Evolutionary conservation across 345 rosid genomes (phyloP).

Genomic region (Ceriops tagal): DNA sequence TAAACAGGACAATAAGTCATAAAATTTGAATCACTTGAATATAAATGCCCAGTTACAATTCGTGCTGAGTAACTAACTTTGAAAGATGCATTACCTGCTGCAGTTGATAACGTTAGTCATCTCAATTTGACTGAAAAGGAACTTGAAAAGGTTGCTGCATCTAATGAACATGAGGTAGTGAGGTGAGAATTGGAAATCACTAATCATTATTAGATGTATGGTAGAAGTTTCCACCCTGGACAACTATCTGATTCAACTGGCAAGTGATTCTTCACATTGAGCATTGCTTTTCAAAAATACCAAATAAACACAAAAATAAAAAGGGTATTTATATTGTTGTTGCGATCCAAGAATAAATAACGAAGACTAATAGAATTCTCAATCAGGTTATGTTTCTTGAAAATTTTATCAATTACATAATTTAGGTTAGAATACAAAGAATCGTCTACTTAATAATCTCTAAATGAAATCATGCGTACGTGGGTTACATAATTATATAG

Average conservation of each 20-base stretch:
- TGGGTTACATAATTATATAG: too few species aligned
- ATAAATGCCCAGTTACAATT: constrained; percentile 49
- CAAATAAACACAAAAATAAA: too few species aligned
- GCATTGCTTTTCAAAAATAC: too few species aligned
- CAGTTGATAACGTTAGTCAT: constrained; percentile 44
- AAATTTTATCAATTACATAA: too few species aligned
- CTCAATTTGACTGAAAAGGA: constrained; percentile 61
- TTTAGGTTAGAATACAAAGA: too few species aligned
- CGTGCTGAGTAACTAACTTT: constrained; percentile 53
- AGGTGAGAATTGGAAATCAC: constrained; percentile 31
- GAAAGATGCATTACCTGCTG: constrained; percentile 34
- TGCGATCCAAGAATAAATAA: too few species aligned
- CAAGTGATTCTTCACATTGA: background rate
- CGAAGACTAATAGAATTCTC: too few species aligned
- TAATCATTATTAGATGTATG: background rate
- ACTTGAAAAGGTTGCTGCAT: constrained; percentile 48
- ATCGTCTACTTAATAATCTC: too few species aligned
- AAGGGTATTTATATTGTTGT: too few species aligned
- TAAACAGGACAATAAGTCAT: constrained; percentile 3
- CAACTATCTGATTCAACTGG: background rate
- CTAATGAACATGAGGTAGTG: constrained; percentile 49
- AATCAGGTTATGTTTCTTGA: too few species aligned
- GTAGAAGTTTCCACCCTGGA: background rate
- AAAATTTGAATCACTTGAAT: constrained; percentile 18
- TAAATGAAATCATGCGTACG: too few species aligned